Base-by-base conservation (phyloP, 2,329 filamentous ascomycete genomes). In the Ceratocystiopsis brevicomis region DNA sequence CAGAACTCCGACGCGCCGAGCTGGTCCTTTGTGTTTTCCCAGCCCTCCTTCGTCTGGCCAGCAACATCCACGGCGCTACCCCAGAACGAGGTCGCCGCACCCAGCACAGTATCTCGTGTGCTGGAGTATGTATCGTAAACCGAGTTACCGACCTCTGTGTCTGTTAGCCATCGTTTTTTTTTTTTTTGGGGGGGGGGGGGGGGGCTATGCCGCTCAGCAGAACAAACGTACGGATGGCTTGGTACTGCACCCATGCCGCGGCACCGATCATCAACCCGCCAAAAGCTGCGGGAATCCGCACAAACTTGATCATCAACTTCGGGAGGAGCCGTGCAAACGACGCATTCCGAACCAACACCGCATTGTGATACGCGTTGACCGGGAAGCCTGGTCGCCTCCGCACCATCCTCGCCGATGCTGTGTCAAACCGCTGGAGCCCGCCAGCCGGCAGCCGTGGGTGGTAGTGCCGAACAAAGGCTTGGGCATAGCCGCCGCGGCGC, bases 241-340 rank as follows among this genome's bases (percentile, higher is more conserved):
- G 90, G 58, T 98, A 96, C 58, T 98, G 90, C 40, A 98, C 65
- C 71, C 94, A 98, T 21, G 86, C 86, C 46, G 92, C 64, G 3
- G 82, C 83, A 14, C 84, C 87, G 51, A 98, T 73, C 55, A 86
- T 83, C 39, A 87, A 73, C 37, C 85, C 86, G 37, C 88, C 90
- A 54, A 94, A 87, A 64, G 95, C 80, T 45, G 90, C 90, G 17
- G 90, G 90, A 44, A 94, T 68, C 45, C 86, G 76, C 34, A 78
- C 71, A 52, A 98, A 80, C 65, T 95, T 98, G 56, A 90, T 62
- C n/a, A 90, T 77, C 41, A 98, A 69, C 57, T 84, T 88, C 2
- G 92, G 92, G 32, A 98, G 65, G 47, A 78, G 67, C 40, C 76
- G 66, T 38, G 62, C 70, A 53, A 78, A 80, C 8, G 75, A 79